Evolutionary conservation across 768 basidiomycete species (phyloP), one percentile per base, ranked within the genome.

Genomic region (Hemileccinum rubropunctum): DNA sequence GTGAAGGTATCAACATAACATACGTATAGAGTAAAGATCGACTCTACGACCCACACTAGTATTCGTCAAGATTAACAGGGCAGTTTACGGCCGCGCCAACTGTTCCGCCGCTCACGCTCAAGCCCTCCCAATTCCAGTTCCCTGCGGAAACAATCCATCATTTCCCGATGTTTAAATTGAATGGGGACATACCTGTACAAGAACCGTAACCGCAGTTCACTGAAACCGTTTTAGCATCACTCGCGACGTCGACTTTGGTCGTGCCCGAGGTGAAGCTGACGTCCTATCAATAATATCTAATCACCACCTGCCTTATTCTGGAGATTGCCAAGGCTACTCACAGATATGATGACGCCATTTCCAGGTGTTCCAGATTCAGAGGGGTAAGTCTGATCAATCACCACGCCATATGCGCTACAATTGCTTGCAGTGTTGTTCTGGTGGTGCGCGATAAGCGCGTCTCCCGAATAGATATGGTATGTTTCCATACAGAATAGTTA

Each of bases 311-410:
- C 4, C 15, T 33, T 21, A 1, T 23, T 44, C 15, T 28, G n/a
- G 30, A 23, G 23, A 23, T 34, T 34, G n/a, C 28, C 18, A 26
- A 26, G 15, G n/a, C 20, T 12, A 60, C 76, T 54, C 54, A 84
- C 82, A n/a, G 76, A 83, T 55, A 85, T 66, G n/a, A 54, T 64
- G 12, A 82, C 78, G 4, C 82, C 83, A 14, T 62, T 78, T 27
- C 82, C 82, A 4, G 84, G 80, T 0, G 70, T 77, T 15, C 78
- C 77, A 14, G 73, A 71, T 20, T 63, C 53, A 6, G 28, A 30
- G 9, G 83, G 82, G 60, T 86, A 85, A 58, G 81, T 84, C 74
- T 82, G 60, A 59, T 83, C 79, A 32, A 87, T 82, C 52, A 87
- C 45, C 0, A 86, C 65, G 28, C 84, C 85, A 49, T 76, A 86